These are phyloP conservation scores for Pseudocercospora fuligena DNA, from an alignment of 2,329 filamentous ascomycete species.

Conservation along the genomic window DNA sequence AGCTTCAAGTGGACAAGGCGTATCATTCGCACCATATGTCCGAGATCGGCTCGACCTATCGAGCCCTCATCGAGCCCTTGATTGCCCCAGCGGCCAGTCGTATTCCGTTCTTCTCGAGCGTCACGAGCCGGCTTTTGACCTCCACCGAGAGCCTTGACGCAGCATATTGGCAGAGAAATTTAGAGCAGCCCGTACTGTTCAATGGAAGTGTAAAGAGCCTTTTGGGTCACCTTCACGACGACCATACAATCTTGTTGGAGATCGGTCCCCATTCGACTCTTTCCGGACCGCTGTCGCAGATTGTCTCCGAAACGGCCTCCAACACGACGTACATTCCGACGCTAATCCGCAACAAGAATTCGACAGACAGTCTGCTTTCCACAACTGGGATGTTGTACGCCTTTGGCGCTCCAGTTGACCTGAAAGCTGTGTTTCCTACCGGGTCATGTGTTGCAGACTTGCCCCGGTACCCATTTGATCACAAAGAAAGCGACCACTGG, in stretches of 20 bases:
- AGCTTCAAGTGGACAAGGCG: constrained; percentile 49
- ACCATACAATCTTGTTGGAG: constrained; percentile 11
- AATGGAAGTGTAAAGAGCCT: not conserved
- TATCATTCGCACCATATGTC: constrained; percentile 51
- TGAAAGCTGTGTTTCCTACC: not conserved
- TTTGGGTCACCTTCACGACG: constrained; percentile 2
- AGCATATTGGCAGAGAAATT: constrained; percentile 11
- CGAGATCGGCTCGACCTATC: not conserved
- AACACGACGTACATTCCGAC: not conserved
- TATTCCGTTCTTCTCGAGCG: not conserved
- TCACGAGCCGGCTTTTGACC: not conserved
- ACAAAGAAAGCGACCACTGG: constrained; percentile 14
- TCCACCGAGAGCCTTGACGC: not conserved
- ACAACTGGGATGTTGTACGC: constrained; percentile 5
- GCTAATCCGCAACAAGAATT: constrained; percentile 7
- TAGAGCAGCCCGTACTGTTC: constrained; percentile 1
- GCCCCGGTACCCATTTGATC: constrained; percentile 22
- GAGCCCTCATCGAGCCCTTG: not conserved
- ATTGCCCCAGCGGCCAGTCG: not conserved
- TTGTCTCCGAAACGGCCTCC: not conserved
- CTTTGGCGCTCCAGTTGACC: not conserved
- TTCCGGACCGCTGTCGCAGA: constrained; percentile 4
- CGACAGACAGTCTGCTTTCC: constrained; percentile 3
- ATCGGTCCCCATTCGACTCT: constrained; percentile 15
- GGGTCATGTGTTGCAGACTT: constrained; percentile 9